phyloP scores from a whole-genome alignment of 2,329 filamentous ascomycete genomes.

The Blastomyces parvus region DNA sequence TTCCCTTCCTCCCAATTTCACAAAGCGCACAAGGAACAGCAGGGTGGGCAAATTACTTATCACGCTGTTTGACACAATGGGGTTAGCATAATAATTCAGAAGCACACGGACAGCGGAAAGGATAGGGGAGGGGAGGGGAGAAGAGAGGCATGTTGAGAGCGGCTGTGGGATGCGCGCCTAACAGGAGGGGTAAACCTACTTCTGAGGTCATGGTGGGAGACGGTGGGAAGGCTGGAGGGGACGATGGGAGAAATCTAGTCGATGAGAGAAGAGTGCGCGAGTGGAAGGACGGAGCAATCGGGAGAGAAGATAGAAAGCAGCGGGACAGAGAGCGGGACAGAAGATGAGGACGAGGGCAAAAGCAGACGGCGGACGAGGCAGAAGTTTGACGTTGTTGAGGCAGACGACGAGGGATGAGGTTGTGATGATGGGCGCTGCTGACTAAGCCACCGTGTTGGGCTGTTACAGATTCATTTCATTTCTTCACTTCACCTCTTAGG shows the following conservation, averaged over 20 bases:
- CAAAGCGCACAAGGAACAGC: slow-evolving; percentile 14
- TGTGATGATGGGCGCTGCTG: background rate
- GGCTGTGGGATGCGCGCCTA: slow-evolving; percentile 23
- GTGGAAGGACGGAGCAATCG: background rate
- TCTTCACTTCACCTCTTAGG: no score
- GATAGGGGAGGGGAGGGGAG: slow-evolving; percentile 5
- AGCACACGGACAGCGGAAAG: slow-evolving; percentile 26
- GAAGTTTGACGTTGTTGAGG: background rate
- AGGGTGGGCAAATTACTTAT: slow-evolving; percentile 49
- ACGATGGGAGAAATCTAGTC: background rate
- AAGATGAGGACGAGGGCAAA: background rate
- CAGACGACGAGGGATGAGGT: background rate
- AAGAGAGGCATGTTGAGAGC: slow-evolving; percentile 15
- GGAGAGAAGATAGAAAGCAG: background rate
- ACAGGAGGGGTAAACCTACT: slow-evolving; percentile 39
- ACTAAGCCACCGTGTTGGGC: background rate
- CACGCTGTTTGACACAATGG: slow-evolving; percentile 46
- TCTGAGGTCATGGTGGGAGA: slow-evolving; percentile 53
- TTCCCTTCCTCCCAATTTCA: background rate
- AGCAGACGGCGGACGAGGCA: background rate
- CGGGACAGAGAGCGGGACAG: background rate
- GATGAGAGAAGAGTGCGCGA: background rate
- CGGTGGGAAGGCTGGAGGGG: slow-evolving; percentile 38
- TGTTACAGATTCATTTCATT: background rate
- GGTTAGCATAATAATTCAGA: slow-evolving; percentile 26